Conservation (phyloP, 1,284 basidiomycete genomes). For the Moesziomyces antarcticus region DNA sequence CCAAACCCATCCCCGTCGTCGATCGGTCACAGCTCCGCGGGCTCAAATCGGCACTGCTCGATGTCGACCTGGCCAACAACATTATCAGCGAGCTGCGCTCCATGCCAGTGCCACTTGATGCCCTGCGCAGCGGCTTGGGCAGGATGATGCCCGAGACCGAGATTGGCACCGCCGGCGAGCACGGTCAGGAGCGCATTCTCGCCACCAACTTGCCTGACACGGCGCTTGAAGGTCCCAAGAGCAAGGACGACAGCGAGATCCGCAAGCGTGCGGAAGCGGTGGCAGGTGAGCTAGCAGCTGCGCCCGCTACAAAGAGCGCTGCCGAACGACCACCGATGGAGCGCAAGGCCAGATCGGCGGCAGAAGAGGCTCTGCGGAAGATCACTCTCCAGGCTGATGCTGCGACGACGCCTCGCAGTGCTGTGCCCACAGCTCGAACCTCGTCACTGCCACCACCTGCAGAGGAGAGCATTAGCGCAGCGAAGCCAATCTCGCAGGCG, state of each 20-base stretch:
- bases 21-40: slow-evolving; percentile 45
- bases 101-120: slow-evolving; percentile 46
- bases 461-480: slow-evolving; percentile 2
- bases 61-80: slow-evolving; percentile 52
- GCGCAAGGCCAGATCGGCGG: slow-evolving; percentile 30
- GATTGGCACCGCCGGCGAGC: slow-evolving; percentile 45
- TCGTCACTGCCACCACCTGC: slow-evolving; percentile 30
- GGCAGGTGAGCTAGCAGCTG: slow-evolving; percentile 10
- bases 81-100: slow-evolving; percentile 58
- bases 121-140: slow-evolving; percentile 24
- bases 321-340: slow-evolving; percentile 11
- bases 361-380: slow-evolving; percentile 46
- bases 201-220: slow-evolving; percentile 23
- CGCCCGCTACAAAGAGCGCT: neutral
- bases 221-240: slow-evolving; percentile 2
- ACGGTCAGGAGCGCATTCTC: slow-evolving; percentile 45
- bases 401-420: slow-evolving; percentile 13
- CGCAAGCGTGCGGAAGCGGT: slow-evolving; percentile 21
- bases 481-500: neutral
- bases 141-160: slow-evolving; percentile 19
- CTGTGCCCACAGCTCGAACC: slow-evolving; percentile 23
- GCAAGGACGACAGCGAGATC: slow-evolving; percentile 46
- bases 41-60: slow-evolving; percentile 57
- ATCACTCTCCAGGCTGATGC: slow-evolving; percentile 24
- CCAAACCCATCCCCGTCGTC: slow-evolving; percentile 27